Evolutionary conservation across 306 rosid species (phyloP), one percentile per base, ranked within the genome.

Genomic region (Sesbania bispinosa): DNA sequence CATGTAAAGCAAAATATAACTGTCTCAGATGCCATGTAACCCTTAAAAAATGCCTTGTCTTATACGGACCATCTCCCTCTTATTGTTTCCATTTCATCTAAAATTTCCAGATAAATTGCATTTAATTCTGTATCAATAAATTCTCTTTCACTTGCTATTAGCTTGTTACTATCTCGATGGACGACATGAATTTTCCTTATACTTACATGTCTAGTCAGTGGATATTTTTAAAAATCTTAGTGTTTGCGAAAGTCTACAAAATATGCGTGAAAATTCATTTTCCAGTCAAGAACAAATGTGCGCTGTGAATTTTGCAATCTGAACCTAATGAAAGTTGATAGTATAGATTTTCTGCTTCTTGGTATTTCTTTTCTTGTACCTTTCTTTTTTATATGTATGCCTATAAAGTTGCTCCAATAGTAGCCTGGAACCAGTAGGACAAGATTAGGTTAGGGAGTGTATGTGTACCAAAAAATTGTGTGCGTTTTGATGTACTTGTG

Each of bases 291-390:
- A 54, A 55, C 42, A 20, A 32, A 38, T 41, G n/a, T 39, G 2
- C 23, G 21, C 66, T 50, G n/a, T 74, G 11, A 62, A 41, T 52
- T 53, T 20, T 62, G 68, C 52, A 2, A 69, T 70, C 52, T 21
- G 52, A 26, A 5, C 46, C 30, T 54, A 5, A 38, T 38, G 59
- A 16, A 46, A 36, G 47, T 75, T 69, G 51, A 14, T 21, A 53
- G 11, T 55, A 15, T 35, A 11, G n/a, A 19, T 54, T 20, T 66
- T 39, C 14, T 81, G 57, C 38, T 69, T 35, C 32, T 63, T 38
- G 20, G 46, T n/a, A 42, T 67, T 57, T 52, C 39, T 27, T 47
- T 38, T 21, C 30, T 46, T 19, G 4, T 21, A 16, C 45, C 65
- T 54, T 65, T 29, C 36, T 45, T 32, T 51, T 29, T 10, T 33